Percentiles rank a stretch among this genome's conserved stretches.
Conservation (phyloP, 306 rosid species). For the Castanea sativa region DNA sequence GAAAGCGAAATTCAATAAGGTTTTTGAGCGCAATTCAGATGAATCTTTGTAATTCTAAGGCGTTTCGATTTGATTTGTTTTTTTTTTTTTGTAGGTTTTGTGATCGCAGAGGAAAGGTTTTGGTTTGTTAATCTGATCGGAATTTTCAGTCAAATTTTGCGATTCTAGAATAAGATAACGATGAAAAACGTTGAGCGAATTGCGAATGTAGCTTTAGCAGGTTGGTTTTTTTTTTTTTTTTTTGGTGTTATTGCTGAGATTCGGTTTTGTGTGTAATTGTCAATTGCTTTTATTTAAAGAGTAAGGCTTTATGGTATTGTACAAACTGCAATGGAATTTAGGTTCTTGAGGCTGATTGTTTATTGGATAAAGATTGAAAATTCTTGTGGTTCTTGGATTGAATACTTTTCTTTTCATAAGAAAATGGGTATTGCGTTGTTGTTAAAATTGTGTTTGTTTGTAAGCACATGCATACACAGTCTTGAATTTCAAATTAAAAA, state of each 20-base stretch:
- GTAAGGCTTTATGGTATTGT: background rate
- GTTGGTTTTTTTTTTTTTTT: slow-evolving; percentile 33
- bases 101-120: slow-evolving; percentile 43
- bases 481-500: background rate
- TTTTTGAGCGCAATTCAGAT: background rate
- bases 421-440: no score
- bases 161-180: slow-evolving; percentile 11
- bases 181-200: slow-evolving; percentile 85
- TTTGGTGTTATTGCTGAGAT: background rate
- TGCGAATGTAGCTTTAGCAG: slow-evolving; percentile 86
- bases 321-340: background rate
- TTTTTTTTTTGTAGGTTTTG: slow-evolving; percentile 22
- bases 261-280: background rate
- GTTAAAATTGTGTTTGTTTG: no score
- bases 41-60: background rate
- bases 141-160: slow-evolving; percentile 10
- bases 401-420: background rate
- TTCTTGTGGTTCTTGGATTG: background rate
- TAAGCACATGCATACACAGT: background rate
- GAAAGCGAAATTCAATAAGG: background rate
- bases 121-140: slow-evolving; percentile 39
- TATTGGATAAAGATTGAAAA: background rate
- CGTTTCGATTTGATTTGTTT: slow-evolving; percentile 7
- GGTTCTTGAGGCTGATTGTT: background rate
- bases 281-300: background rate